Conservation (phyloP, 495 filamentous ascomycete genomes). For the Staphylotrichum longicolle region DNA sequence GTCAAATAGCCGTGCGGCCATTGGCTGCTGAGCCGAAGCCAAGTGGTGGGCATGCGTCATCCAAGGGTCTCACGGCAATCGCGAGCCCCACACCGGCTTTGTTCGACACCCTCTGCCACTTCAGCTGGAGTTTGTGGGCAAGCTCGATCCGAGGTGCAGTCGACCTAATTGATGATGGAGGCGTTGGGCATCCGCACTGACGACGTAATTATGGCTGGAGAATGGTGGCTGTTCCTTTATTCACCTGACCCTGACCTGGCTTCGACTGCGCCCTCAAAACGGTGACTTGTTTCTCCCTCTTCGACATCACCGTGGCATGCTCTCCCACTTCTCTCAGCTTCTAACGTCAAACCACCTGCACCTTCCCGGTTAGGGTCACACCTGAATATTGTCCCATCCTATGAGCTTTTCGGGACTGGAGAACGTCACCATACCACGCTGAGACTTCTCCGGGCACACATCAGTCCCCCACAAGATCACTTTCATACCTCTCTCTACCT, state of each 20-base stretch:
- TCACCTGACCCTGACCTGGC: not conserved
- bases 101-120: not conserved
- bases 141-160: not conserved
- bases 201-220: constrained; percentile 14
- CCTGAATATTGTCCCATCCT: not conserved
- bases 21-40: not conserved
- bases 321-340: not conserved
- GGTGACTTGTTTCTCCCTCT: no score
- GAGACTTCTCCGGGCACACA: not conserved
- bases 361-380: not conserved
- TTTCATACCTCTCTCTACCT: not conserved
- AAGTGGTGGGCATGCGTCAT: constrained; percentile 9
- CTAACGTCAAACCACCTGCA: not conserved
- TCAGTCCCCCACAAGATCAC: not conserved
- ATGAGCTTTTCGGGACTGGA: not conserved
- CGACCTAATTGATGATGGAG: not conserved
- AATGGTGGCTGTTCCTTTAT: not conserved
- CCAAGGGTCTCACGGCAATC: not conserved
- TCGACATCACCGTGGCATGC: no score
- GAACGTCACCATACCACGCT: constrained; percentile 3
- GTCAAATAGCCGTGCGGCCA: not conserved
- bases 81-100: constrained; percentile 9
- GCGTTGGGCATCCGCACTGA: constrained; percentile 1
- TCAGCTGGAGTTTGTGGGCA: not conserved
- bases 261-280: no score